Conservation (phyloP, 2,329 filamentous ascomycete genomes). For the Aureobasidium sp. region DNA sequence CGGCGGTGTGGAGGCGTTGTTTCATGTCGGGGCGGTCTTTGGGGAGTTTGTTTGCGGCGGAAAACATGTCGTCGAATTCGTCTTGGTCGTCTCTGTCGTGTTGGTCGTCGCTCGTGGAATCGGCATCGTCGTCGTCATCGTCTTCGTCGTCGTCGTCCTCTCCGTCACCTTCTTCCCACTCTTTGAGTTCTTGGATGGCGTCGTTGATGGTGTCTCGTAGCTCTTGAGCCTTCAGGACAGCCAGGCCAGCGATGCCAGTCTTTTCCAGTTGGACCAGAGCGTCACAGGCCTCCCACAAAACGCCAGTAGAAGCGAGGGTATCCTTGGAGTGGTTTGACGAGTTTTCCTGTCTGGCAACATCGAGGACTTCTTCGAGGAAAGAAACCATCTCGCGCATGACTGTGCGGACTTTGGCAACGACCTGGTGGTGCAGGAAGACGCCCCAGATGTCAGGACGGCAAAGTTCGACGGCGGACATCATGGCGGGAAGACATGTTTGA, state of each 20-base stretch:
- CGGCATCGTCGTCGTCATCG: conserved; percentile 30
- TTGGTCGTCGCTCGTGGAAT: conserved; percentile 31
- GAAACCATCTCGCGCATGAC: conserved; percentile 54
- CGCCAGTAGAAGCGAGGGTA: conserved; percentile 57
- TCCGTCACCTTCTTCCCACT: conserved; percentile 57
- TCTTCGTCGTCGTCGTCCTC: conserved; percentile 34
- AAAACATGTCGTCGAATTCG: conserved; percentile 61
- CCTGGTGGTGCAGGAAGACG: conserved; percentile 51
- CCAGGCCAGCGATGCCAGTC: conserved; percentile 59
- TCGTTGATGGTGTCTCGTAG: conserved; percentile 70
- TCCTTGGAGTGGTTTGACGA: conserved; percentile 28
- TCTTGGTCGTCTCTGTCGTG: conserved; percentile 37
- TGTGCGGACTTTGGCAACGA: conserved; percentile 49
- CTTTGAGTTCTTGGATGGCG: conserved; percentile 74
- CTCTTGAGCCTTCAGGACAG: conserved; percentile 63
- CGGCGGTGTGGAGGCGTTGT: conserved; percentile 53
- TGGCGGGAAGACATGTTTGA: conserved; percentile 61
- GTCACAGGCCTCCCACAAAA: conserved; percentile 80
- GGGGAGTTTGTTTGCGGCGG: conserved; percentile 51
- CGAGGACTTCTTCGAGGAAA: conserved; percentile 49
- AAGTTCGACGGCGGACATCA: conserved; percentile 61
- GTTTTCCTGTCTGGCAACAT: conserved; percentile 26
- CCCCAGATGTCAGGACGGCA: conserved; percentile 57
- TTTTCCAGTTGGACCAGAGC: conserved; percentile 54
- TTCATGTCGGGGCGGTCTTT: conserved; percentile 57